A percentile compares a stretch with the other conserved stretches of the same genome.
Conservation (phyloP, 2,329 filamentous ascomycete species). For the Apiospora malaysiana region DNA sequence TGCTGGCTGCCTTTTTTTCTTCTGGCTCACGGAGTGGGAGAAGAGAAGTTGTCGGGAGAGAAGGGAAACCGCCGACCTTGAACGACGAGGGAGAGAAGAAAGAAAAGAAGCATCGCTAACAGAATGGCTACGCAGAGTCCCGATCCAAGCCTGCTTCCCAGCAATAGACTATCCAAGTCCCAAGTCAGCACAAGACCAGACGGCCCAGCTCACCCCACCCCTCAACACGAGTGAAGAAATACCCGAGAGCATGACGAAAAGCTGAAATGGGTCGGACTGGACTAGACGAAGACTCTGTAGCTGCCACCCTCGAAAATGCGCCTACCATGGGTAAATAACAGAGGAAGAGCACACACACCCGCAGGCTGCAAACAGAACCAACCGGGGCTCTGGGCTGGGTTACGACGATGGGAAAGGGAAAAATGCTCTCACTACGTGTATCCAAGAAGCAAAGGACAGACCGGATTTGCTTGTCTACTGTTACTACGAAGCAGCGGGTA, state of each 20-base stretch:
- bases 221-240: background rate
- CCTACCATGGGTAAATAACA: too few species aligned
- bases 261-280: background rate
- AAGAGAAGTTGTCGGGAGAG: background rate
- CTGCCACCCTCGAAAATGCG: background rate
- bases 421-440: background rate
- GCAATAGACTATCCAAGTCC: slow-evolving; percentile 9
- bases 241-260: background rate
- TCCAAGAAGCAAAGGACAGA: background rate
- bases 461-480: background rate
- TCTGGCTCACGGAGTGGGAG: slow-evolving; percentile 22
- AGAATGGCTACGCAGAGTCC: too few species aligned
- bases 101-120: background rate
- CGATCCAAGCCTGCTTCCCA: slow-evolving; percentile 23
- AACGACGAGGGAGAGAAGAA: background rate
- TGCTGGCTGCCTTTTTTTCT: slow-evolving; percentile 2
- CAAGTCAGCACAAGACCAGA: background rate
- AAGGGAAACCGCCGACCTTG: background rate
- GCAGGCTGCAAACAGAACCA: background rate
- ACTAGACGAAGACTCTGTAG: background rate
- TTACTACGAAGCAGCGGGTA: background rate
- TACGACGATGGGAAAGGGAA: background rate
- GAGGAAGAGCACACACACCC: background rate
- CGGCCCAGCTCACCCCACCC: background rate
- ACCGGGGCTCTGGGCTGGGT: background rate